Evolutionary conservation across 306 rosid genomes (phyloP).

Genomic region (Gleditsia sinensis): DNA sequence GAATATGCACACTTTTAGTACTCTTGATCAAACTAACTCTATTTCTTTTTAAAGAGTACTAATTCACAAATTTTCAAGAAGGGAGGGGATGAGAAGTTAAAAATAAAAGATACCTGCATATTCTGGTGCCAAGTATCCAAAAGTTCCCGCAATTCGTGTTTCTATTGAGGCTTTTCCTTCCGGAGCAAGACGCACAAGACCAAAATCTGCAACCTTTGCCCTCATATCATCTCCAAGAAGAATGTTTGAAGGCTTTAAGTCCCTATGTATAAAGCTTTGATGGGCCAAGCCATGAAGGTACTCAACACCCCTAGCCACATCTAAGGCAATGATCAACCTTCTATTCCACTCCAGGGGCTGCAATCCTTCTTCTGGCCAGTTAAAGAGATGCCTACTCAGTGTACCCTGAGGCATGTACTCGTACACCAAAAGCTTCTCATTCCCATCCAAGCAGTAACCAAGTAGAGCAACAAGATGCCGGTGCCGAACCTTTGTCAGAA

Average conservation of each 20-base stretch:
- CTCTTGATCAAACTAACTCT: not conserved
- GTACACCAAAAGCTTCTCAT: constrained; percentile 83
- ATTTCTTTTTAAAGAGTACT: constrained; percentile 12
- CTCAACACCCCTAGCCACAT: constrained; percentile 93
- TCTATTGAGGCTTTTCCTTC: constrained; percentile 92
- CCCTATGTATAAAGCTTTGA: constrained; percentile 92
- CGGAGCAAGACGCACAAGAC: constrained; percentile 93
- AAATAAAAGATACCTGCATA: constrained; percentile 70
- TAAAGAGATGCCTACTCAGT: constrained; percentile 75
- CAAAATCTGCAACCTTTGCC: constrained; percentile 92
- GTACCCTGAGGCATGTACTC: constrained; percentile 97
- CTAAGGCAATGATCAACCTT: constrained; percentile 77
- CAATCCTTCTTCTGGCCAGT: constrained; percentile 85
- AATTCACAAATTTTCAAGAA: not conserved
- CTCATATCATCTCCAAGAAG: constrained; percentile 98
- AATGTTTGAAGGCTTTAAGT: constrained; percentile 90
- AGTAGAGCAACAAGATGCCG: constrained; percentile 88
- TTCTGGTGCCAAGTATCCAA: constrained; percentile 92
- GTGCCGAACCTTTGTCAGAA: constrained; percentile 91
- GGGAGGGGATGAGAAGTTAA: not conserved
- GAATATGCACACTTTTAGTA: no score
- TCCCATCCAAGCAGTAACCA: constrained; percentile 92
- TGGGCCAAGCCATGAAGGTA: constrained; percentile 93
- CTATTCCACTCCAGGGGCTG: constrained; percentile 76
- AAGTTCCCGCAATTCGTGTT: constrained; percentile 90